phyloP scores from a whole-genome alignment of 257 asterid species.

The Salvia miltiorrhiza region DNA sequence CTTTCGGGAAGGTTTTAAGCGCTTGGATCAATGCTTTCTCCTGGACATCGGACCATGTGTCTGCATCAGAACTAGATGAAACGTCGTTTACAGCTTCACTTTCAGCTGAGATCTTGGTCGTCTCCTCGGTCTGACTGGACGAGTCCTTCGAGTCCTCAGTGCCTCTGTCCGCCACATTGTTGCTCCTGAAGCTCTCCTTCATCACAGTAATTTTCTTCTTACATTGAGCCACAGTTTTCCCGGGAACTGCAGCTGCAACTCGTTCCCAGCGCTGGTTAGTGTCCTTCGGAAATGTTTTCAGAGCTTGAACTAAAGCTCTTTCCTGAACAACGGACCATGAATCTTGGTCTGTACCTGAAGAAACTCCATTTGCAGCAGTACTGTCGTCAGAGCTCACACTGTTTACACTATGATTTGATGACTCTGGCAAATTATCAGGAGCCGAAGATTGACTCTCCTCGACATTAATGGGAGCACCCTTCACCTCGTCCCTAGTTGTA shows the following conservation, averaged over 20 bases:
- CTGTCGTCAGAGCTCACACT: conserved; percentile 17
- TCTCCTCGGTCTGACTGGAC: conserved; percentile 27
- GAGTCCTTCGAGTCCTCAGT: conserved; percentile 30
- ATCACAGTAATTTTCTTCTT: conserved; percentile 68
- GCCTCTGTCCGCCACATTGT: conserved; percentile 26
- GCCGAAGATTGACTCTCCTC: conserved; percentile 34
- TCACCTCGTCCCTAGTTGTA: conserved; percentile 64
- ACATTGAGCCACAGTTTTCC: conserved; percentile 70
- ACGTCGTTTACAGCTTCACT: conserved; percentile 31
- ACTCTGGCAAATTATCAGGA: conserved; percentile 29
- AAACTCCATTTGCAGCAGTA: conserved; percentile 32
- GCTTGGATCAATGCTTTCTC: conserved; percentile 88
- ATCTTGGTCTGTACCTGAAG: conserved; percentile 54
- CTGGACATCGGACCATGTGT: conserved; percentile 77
- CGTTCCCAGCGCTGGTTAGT: conserved; percentile 81
- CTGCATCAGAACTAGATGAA: conserved; percentile 55
- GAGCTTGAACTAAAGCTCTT: conserved; percentile 75
- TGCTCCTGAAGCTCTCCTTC: conserved; percentile 77
- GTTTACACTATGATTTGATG: conserved; percentile 32
- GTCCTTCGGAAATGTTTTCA: conserved; percentile 83
- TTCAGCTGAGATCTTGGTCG: conserved; percentile 29
- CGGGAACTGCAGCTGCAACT: conserved; percentile 86
- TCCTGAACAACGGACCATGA: conserved; percentile 80
- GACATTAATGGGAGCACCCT: conserved; percentile 26
- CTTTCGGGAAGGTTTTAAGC: conserved; percentile 84